phyloP scores from a whole-genome alignment of 192 early-diverging fungal species.

The Coemansia sp. region DNA sequence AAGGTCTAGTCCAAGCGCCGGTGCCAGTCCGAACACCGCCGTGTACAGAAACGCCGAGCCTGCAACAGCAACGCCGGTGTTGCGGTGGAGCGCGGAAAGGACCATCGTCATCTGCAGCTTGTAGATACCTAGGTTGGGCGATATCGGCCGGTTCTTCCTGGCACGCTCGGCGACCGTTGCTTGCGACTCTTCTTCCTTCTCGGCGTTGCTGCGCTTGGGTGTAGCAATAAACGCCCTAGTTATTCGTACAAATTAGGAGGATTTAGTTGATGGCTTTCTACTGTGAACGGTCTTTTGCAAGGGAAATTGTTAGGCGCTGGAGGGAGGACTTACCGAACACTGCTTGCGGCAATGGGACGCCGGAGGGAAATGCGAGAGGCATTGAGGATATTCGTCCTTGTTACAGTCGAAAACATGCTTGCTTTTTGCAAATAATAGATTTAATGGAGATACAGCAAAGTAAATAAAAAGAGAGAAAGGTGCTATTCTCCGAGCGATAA shows the following conservation, averaged over 20 bases:
- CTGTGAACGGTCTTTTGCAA: neutral
- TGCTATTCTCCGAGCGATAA: too few species aligned
- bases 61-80: conserved; percentile 72
- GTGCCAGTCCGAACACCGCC: conserved; percentile 66
- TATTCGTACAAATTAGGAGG: neutral
- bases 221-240: conserved; percentile 52
- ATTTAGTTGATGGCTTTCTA: neutral
- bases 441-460: neutral
- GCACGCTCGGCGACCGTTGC: conserved; percentile 51
- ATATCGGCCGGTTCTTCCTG: conserved; percentile 67
- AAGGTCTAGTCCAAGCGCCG: conserved; percentile 61
- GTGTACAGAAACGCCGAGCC: conserved; percentile 69
- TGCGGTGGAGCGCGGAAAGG: conserved; percentile 69
- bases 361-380: conserved; percentile 21
- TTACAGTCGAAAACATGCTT: conserved; percentile 39
- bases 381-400: conserved; percentile 25
- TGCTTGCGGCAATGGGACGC: conserved; percentile 18
- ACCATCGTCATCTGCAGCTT: conserved; percentile 85
- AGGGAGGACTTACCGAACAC: conserved; percentile 27
- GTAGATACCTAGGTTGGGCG: conserved; percentile 88
- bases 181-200: conserved; percentile 33
- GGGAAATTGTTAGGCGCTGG: neutral
- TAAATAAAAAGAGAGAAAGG: too few species aligned
- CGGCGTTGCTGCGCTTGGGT: conserved; percentile 16
- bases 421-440: neutral